Conservation (phyloP, 1,284 basidiomycete genomes). For the Malassezia nana region DNA sequence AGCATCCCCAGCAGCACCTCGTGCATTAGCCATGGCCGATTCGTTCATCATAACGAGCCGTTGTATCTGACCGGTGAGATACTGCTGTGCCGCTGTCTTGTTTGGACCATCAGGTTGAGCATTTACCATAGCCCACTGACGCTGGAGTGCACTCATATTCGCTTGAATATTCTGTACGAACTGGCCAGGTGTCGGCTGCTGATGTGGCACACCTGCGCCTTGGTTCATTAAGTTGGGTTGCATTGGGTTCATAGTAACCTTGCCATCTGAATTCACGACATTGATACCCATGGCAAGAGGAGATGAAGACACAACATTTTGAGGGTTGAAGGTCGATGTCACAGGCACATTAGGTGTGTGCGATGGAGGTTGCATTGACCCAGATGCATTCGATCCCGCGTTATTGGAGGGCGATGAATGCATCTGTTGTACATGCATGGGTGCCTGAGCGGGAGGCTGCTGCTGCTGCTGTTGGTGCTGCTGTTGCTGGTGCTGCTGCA, state of each 20-base stretch:
- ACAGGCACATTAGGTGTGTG: not conserved
- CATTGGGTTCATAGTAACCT: not conserved
- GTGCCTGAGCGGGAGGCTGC: not conserved
- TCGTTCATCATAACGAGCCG: constrained; percentile 30
- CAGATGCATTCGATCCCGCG: not conserved
- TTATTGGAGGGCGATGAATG: not conserved
- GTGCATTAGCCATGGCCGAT: constrained; percentile 20
- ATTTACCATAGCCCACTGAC: constrained; percentile 36
- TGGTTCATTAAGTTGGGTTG: not conserved
- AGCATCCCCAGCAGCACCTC: constrained; percentile 1
- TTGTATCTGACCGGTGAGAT: constrained; percentile 33
- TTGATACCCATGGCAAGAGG: not conserved
- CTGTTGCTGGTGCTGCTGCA: constrained; percentile 13
- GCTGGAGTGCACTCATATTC: constrained; percentile 32
- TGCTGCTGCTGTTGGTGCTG: constrained; percentile 3
- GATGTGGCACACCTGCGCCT: not conserved
- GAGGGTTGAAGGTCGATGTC: not conserved
- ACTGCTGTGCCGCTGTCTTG: constrained; percentile 32
- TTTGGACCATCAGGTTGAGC: constrained; percentile 32
- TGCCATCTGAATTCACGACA: not conserved
- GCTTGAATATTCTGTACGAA: constrained; percentile 17
- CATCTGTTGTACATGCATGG: not conserved
- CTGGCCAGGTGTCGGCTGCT: not conserved
- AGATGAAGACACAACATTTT: not conserved
- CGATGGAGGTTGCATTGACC: not conserved